phyloP scores from a whole-genome alignment of 441 rosid genomes.

The Omphalea diandra region DNA sequence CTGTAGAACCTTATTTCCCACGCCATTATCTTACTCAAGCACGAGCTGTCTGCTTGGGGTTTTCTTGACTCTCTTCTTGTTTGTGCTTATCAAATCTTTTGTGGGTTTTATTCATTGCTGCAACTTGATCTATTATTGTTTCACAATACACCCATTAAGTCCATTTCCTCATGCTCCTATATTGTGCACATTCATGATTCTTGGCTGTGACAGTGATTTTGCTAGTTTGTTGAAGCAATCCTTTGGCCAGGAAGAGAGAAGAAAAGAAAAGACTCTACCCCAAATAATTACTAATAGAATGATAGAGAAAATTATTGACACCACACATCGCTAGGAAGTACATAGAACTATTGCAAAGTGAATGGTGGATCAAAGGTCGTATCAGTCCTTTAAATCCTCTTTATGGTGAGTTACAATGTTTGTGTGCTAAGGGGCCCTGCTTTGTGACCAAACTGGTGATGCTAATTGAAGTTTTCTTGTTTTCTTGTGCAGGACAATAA shows the following conservation, averaged over 20 bases:
- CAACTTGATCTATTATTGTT: slow-evolving; percentile 1
- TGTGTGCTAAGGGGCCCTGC: slow-evolving; percentile 37
- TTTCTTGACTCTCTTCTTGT: background rate
- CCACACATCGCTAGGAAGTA: slow-evolving; percentile 19
- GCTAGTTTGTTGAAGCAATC: background rate
- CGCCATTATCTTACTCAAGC: background rate
- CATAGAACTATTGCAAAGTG: background rate
- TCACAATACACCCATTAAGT: background rate
- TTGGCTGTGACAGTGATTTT: background rate
- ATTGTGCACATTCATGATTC: slow-evolving; percentile 15
- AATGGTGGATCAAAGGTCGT: slow-evolving; percentile 45
- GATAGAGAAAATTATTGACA: slow-evolving; percentile 13
- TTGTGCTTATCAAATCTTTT: background rate
- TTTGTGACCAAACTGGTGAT: slow-evolving; percentile 23
- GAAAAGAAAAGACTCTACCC: background rate
- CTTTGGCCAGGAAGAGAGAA: background rate
- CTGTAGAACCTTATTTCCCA: background rate
- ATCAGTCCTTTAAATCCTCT: slow-evolving; percentile 31
- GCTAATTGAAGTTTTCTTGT: slow-evolving; percentile 36
- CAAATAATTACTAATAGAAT: background rate
- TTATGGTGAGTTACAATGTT: slow-evolving; percentile 28
- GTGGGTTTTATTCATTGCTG: slow-evolving; percentile 3
- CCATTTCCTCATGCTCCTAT: background rate
- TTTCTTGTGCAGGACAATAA: slow-evolving; percentile 32
- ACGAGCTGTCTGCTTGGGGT: slow-evolving; percentile 16